Evolutionary conservation across 2,329 filamentous ascomycete genomes (phyloP).

Genomic region (Botrytis elliptica): DNA sequence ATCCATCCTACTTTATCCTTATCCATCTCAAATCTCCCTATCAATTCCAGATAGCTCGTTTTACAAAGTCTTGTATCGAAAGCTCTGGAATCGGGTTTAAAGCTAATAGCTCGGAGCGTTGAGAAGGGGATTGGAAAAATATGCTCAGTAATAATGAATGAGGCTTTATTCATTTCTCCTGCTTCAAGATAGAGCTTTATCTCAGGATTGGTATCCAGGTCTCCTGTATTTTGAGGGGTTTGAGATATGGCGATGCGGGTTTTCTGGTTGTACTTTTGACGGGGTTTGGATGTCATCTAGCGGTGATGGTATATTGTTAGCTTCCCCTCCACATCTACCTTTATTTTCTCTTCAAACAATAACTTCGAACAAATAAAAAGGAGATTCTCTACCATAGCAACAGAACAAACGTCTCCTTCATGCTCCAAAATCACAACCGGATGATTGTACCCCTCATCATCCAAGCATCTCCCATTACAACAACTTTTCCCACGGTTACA

Average conservation of each 20-base stretch:
- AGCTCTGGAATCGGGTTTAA: neutral
- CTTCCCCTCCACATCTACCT: neutral
- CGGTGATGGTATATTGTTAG: neutral
- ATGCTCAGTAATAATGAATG: conserved; percentile 2
- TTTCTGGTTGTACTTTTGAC: neutral
- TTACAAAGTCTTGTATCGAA: neutral
- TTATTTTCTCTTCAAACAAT: neutral
- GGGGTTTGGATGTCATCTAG: neutral
- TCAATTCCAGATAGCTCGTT: neutral
- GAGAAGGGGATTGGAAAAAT: neutral
- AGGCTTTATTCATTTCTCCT: neutral
- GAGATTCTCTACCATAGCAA: neutral
- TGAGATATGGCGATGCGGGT: neutral
- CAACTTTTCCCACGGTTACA: conserved; percentile 4
- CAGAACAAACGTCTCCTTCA: neutral
- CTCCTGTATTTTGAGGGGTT: neutral
- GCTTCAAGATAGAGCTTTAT: neutral
- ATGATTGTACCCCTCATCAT: conserved; percentile 8
- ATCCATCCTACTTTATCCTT: neutral
- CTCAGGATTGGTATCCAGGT: neutral
- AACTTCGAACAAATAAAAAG: neutral
- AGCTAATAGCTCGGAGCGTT: neutral
- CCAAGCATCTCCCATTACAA: neutral
- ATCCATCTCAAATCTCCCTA: neutral
- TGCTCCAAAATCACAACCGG: conserved; percentile 3